Conservation (phyloP, 257 asterid species). For the Penstemon davidsonii region DNA sequence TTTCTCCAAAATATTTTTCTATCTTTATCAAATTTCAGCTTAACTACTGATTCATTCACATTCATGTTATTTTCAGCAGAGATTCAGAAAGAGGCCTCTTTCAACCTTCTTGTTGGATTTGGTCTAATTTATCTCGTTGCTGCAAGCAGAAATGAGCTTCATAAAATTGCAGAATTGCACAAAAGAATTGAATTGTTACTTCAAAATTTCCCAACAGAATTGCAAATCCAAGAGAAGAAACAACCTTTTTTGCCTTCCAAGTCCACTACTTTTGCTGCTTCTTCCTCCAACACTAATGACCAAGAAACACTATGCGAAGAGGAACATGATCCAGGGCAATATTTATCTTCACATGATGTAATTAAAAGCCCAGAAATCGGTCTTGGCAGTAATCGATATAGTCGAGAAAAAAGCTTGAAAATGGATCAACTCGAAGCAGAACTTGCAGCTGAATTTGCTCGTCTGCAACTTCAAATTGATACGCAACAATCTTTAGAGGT, state of each 20-base stretch:
- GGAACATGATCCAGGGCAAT: slow-evolving; percentile 23
- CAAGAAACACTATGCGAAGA: slow-evolving; percentile 22
- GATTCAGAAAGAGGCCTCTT: slow-evolving; percentile 40
- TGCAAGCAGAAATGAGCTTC: slow-evolving; percentile 47
- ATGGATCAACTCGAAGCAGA: slow-evolving; percentile 71
- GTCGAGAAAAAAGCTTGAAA: slow-evolving; percentile 36
- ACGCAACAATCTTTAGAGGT: slow-evolving; percentile 50
- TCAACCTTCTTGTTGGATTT: slow-evolving; percentile 61
- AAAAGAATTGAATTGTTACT: slow-evolving; percentile 45
- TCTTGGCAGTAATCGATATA: slow-evolving; percentile 29
- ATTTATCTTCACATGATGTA: slow-evolving; percentile 28
- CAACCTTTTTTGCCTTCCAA: slow-evolving; percentile 21
- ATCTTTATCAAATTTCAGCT: neutral
- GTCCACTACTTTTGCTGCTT: slow-evolving; percentile 27
- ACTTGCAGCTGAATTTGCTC: slow-evolving; percentile 60
- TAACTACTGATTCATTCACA: neutral
- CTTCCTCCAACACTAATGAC: slow-evolving; percentile 24
- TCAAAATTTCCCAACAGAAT: slow-evolving; percentile 39
- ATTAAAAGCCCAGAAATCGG: slow-evolving; percentile 22
- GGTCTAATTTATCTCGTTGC: slow-evolving; percentile 58
- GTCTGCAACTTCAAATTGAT: slow-evolving; percentile 47
- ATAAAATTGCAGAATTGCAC: slow-evolving; percentile 49
- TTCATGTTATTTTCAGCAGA: slow-evolving; percentile 28
- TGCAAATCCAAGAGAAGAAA: slow-evolving; percentile 27
- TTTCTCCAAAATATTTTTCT: too few relatives aligned